Evolutionary conservation across 2,329 filamentous ascomycete genomes (phyloP), one percentile per base, ranked within the genome.

Genomic region (Phoma herbarum): DNA sequence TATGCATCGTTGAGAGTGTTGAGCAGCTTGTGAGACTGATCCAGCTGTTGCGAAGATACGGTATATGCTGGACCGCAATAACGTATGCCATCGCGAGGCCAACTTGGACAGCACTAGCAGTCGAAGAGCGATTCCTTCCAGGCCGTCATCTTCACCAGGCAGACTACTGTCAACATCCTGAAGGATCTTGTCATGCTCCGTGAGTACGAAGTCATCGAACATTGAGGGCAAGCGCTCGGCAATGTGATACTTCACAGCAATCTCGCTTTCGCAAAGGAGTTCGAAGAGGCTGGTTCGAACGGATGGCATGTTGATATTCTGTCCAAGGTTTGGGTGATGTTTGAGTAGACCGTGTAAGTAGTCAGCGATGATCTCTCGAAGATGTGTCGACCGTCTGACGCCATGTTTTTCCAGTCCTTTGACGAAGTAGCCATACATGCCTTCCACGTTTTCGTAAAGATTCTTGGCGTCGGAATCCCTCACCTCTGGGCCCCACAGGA

Each of bases 21-120:
- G 80, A 20, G 84, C 82, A 7, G 90, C 90, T 11, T 80, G 78
- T 3, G 84, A 78, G 14, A 96, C 86, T 56, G 88, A 87, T 1
- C 90, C 92, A 1, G 93, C 91, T 0, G 90, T 92, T 75, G 98
- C 95, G 67, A 98, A 97, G 22, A 98, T 93, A 75, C 95, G 90
- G 74, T 97, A 99, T 18, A 96, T 90, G 64, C 92, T 93, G 63
- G 90, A 88, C 50, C 93, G 89, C 42, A 97, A 83, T 20, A 98
- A 82, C 0, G 93, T 96, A 59, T 92, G 88, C 91, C 94, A 98
- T 49, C 83, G 80, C 28, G 92, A 91, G 23, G 91, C 95, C 57
- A 99, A 80, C 54, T 88, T 87, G 1, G 90, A 86, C 11, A 98
- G 80, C 9, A 92, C 86, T 61, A 91, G 86, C 2, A 98, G 80